A percentile compares a stretch with the other conserved stretches of the same genome.
phyloP scores from a whole-genome alignment of 129 eudicot species.

The Glebionis coronaria region DNA sequence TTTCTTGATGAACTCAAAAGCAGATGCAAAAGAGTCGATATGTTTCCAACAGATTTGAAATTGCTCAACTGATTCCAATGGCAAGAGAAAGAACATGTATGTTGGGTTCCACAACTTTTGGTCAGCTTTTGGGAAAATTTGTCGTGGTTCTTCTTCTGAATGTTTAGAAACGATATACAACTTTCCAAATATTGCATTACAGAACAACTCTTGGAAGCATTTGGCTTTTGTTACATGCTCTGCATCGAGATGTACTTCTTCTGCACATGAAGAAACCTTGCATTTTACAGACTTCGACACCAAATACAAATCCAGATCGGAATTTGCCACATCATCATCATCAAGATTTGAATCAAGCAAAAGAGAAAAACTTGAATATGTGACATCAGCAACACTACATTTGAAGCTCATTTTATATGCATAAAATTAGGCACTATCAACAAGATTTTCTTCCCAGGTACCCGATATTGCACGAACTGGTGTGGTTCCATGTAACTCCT shows the following conservation, averaged over 20 bases:
- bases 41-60: slow-evolving; percentile 53
- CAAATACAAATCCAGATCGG: slow-evolving; percentile 62
- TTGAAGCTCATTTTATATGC: slow-evolving; percentile 60
- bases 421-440: slow-evolving; percentile 39
- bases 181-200: slow-evolving; percentile 79
- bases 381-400: slow-evolving; percentile 40
- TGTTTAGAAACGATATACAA: slow-evolving; percentile 42
- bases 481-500: slow-evolving; percentile 80
- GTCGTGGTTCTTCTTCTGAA: slow-evolving; percentile 34
- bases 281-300: slow-evolving; percentile 52
- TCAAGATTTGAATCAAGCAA: slow-evolving; percentile 62
- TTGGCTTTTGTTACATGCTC: slow-evolving; percentile 74
- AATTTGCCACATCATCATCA: slow-evolving; percentile 61
- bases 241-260: slow-evolving; percentile 40
- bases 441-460: slow-evolving; percentile 55
- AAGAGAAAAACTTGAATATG: slow-evolving; percentile 62
- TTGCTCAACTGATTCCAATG: slow-evolving; percentile 43
- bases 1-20: slow-evolving; percentile 52
- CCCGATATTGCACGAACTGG: slow-evolving; percentile 51
- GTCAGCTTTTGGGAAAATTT: slow-evolving; percentile 42
- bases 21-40: slow-evolving; percentile 60
- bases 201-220: slow-evolving; percentile 78
- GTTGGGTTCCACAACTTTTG: slow-evolving; percentile 59
- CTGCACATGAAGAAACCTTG: slow-evolving; percentile 47
- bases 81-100: slow-evolving; percentile 72